Evolutionary conservation across 148 eudicot species (phyloP), one percentile per base, ranked within the genome.

Genomic region (Silene conica): DNA sequence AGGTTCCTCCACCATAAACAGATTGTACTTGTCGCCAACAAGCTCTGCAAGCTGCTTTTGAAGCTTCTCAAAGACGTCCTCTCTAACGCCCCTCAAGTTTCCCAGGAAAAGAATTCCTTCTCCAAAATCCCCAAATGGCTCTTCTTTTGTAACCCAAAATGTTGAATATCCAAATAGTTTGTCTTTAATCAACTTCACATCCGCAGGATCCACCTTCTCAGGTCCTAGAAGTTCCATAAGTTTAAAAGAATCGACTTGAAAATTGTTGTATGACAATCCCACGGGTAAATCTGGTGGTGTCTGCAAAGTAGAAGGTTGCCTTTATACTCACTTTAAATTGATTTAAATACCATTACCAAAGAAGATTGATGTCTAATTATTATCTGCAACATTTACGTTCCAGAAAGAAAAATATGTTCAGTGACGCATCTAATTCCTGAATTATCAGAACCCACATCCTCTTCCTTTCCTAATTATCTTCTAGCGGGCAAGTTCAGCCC

Each of bases 161-260:
- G 97, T 90, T 43, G 99, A 92, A 78, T 96, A 96, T 69, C 99
- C 99, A 82, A 96, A 96, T 78, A 96, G 82, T 77, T 85, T 92
- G 43, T 92, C 94, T 81, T 89, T 92, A 61, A 96, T 92, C 69
- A 90, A 76, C 81, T 92, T 92, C 67, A 92, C 91, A 83, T 96
- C 99, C 67, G 83, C 72, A 28, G 99, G 95, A 82, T 96, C 97
- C 79, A 96, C 99, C 82, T 85, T 96, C 59, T 96, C 99, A 20
- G 99, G 99, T 70, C 96, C 99, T 25, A 96, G 92, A 70, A 96
- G 90, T 81, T 96, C 99, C 97, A 96, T 90, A 74, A 96, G 81
- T 74, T 92, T 96, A 73, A 96, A 87, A 63, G 99, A 96, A 79
- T 96, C 99, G 45, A 89, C 86, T 82, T 96, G 96, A 77, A 96